These are phyloP conservation scores for Cephalotrichum gorgonifer DNA, from an alignment of 2,329 filamentous ascomycete genomes.

Conservation along the genomic window DNA sequence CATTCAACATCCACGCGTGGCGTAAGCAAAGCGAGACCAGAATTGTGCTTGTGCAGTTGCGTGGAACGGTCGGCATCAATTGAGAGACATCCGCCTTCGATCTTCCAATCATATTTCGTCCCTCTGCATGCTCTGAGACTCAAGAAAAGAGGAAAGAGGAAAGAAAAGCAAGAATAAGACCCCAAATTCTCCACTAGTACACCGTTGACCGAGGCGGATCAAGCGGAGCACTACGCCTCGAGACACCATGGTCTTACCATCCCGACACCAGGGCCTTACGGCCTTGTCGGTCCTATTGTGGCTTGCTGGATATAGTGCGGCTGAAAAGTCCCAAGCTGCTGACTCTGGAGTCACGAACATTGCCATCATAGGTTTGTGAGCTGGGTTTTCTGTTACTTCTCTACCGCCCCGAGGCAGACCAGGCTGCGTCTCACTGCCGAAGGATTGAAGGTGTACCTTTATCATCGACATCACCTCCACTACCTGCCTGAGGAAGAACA, in stretches of 20 bases:
- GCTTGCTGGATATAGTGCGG: background rate
- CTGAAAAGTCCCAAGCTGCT: background rate
- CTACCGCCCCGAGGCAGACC: background rate
- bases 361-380: slow-evolving; percentile 17
- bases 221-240: background rate
- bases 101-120: no score
- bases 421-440: background rate
- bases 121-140: no score
- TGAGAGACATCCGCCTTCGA: no score
- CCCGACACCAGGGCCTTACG: background rate
- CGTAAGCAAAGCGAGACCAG: no score
- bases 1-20: no score
- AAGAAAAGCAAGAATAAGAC: no score
- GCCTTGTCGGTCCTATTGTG: background rate
- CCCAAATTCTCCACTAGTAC: no score
- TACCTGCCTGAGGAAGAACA: no score
- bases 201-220: background rate
- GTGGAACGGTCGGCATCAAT: no score
- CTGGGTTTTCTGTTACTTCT: background rate
- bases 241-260: background rate
- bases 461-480: background rate
- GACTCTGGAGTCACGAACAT: slow-evolving; percentile 12
- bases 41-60: no score
- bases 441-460: background rate
- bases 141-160: no score